These are phyloP conservation scores for Tetraselmis striata DNA, from an alignment of 139 green algal species.

Conservation along the genomic window DNA sequence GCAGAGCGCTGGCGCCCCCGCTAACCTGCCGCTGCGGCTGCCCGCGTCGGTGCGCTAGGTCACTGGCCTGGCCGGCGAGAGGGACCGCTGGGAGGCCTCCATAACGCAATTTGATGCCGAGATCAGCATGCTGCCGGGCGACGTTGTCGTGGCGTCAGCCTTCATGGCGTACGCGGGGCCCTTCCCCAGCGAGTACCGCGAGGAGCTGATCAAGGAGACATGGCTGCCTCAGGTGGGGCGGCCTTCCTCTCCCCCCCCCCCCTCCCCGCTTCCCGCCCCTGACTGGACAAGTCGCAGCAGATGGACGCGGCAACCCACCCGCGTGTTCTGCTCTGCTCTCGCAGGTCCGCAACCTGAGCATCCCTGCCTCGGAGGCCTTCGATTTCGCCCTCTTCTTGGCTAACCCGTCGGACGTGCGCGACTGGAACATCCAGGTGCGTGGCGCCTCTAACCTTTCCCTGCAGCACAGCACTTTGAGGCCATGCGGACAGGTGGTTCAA, in stretches of 20 bases:
- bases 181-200: constrained; percentile 72
- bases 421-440: constrained; percentile 67
- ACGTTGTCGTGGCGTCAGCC: constrained; percentile 57
- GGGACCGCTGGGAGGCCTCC: constrained; percentile 56
- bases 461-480: no score
- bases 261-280: no score
- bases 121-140: constrained; percentile 50
- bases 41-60: constrained; percentile 12
- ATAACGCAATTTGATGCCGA: constrained; percentile 50
- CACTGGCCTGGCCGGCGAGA: constrained; percentile 53
- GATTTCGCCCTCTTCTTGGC: constrained; percentile 70
- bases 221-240: constrained; percentile 52
- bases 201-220: constrained; percentile 56
- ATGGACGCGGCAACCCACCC: no score
- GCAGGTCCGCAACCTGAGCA: constrained; percentile 46
- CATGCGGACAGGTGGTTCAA: no score
- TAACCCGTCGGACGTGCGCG: constrained; percentile 62
- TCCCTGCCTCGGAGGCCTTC: constrained; percentile 58
- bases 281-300: no score
- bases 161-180: constrained; percentile 74
- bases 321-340: not conserved
- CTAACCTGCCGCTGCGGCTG: not conserved
- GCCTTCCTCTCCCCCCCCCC: not conserved
- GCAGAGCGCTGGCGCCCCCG: not conserved
- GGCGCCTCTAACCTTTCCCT: no score